phyloP scores from a whole-genome alignment of 345 rosid species.

The Gossypium bickii region DNA sequence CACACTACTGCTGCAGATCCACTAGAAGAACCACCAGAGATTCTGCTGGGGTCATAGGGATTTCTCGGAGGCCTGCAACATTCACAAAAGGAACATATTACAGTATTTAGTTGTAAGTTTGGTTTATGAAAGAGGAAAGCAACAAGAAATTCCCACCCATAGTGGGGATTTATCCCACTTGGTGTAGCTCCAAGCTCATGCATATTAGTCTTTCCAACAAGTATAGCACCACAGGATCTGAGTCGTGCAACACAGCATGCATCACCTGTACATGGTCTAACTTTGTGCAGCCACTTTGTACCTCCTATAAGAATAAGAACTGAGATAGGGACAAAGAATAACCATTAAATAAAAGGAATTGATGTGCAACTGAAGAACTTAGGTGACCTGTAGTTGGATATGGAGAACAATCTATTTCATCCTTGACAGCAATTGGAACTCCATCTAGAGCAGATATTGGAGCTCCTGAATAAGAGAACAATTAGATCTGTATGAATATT shows the following conservation, averaged over 20 bases:
- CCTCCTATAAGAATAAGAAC: constrained; percentile 40
- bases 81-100: background rate
- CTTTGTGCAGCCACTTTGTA: constrained; percentile 65
- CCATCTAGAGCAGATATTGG: constrained; percentile 66
- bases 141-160: constrained; percentile 37
- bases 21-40: constrained; percentile 70
- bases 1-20: constrained; percentile 76
- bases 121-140: background rate
- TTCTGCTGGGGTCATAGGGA: constrained; percentile 44
- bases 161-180: constrained; percentile 75
- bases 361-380: background rate
- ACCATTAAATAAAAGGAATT: background rate
- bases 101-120: background rate
- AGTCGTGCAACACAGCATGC: constrained; percentile 58
- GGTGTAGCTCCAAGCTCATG: constrained; percentile 82
- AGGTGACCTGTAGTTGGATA: constrained; percentile 61
- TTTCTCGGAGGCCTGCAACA: constrained; percentile 50
- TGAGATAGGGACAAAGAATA: background rate
- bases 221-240: constrained; percentile 57
- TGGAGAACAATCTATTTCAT: constrained; percentile 72
- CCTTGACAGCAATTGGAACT: constrained; percentile 68
- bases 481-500: background rate
- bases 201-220: constrained; percentile 75
- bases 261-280: constrained; percentile 46
- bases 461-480: constrained; percentile 35